Base-by-base conservation (phyloP, 2,329 filamentous ascomycete species). In the Fusarium tuaranense region DNA sequence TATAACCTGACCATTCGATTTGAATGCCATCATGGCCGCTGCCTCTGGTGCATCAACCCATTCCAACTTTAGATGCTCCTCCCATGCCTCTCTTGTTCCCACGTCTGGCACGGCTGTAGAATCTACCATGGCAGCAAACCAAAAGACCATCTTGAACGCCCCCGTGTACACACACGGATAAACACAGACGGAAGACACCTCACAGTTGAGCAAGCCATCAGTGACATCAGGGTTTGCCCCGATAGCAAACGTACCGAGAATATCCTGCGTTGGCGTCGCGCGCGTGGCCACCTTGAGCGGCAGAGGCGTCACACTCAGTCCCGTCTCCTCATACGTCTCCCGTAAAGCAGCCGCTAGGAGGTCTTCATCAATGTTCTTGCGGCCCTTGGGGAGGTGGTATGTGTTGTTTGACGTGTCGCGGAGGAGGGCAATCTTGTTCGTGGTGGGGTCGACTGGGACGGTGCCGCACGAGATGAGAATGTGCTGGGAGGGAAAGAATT, bases 381-480 rank as follows among this genome's bases (percentile, higher is more conserved):
- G 53, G n/a, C 53, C 53, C 32, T 58, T 38, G 5, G 53, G 53
- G 30, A 58, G 53, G 20, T 58, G 53, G 53, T 30, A 34, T 20
- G 53, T 58, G 20, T 38, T 58, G 53, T 38, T 10, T 8, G 20
- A 51, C 81, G 78, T 81, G 77, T 88, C 87, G 76, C 81, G 85
- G 22, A 88, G 78, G 41, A 86, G 77, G 34, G 87, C 80, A 7
- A 88, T 80, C 65, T 81, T 83, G 32, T 79, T 79, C 4, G 78
- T 75, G 1, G 64, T 62, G 6, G 81, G 79, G 75, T 86, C 83
- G 63, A 88, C 78, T 12, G 84, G 85, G 46, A 88, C 84, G 22
- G 85, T 86, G 36, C 86, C 86, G 75, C 86, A 87, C 30, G 85
- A 86, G 65, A 87, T 83, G 66, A 84, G 83, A 55, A 87, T 80